phyloP scores from a whole-genome alignment of 1,284 basidiomycete species.

The Moniliophthora roreri region DNA sequence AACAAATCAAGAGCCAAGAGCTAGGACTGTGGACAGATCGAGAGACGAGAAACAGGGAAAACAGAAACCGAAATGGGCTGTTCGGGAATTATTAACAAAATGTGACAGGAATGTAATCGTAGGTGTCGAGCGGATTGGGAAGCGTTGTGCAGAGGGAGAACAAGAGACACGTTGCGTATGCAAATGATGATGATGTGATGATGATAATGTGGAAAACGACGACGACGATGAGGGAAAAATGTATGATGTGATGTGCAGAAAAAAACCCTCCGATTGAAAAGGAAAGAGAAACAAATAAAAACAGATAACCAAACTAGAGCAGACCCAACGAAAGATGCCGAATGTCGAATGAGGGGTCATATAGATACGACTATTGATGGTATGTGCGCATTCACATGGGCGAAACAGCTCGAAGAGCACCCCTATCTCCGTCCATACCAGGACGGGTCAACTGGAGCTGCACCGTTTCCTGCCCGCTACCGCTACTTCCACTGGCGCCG shows the following conservation, averaged over 20 bases:
- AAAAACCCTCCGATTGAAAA: neutral
- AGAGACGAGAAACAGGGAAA: neutral
- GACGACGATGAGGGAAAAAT: neutral
- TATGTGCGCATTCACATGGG: neutral
- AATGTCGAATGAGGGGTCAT: neutral
- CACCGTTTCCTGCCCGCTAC: slow-evolving; percentile 20
- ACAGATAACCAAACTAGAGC: neutral
- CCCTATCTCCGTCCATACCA: neutral
- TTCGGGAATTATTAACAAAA: neutral
- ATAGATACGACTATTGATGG: too few species aligned
- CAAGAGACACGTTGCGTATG: neutral
- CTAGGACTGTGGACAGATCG: too few species aligned
- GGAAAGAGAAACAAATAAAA: neutral
- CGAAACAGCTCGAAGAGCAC: neutral
- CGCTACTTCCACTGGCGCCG: too few species aligned
- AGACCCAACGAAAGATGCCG: neutral
- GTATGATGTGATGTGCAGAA: neutral
- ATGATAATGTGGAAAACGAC: neutral
- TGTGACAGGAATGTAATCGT: neutral
- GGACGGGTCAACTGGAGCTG: slow-evolving; percentile 25
- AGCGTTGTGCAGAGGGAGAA: neutral
- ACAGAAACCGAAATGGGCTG: neutral
- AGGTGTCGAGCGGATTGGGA: neutral
- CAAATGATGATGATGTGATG: neutral
- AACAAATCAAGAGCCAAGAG: neutral